Base-by-base conservation (phyloP, 1,284 basidiomycete genomes). In the Irpex rosettiformis region DNA sequence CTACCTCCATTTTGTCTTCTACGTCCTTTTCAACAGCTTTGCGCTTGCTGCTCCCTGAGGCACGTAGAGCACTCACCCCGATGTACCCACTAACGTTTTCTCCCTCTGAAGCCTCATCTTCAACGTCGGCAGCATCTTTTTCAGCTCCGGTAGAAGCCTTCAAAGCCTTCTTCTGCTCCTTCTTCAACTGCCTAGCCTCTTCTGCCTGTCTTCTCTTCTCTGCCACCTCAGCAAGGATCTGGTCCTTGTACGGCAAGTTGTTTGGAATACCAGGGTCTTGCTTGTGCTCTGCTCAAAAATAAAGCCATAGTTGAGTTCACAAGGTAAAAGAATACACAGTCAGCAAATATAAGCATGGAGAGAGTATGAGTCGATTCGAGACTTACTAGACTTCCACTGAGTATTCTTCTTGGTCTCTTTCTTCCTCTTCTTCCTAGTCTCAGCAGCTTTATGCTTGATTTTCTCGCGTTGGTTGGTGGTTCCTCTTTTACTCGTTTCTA, bases 261-360 rank as follows among this genome's bases (percentile, higher is more conserved):
- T 92, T 97, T n/a, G 96, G 96, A 61, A 99, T 96, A 52, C 97
- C 97, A 25, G 91, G 93, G 71, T 99, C 96, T 72, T 88, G 93
- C 74, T 79, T 85, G 72, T 82, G 86, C 79, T 91, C 82, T 82
- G 54, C 43, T 7, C 33, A 37, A 16, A 6, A 37, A 6, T 7
- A 7, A 37, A 37, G 16, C 33, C 33, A 16, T 37, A 37, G 33
- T 37, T 47, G 21, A 29, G 37, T 58, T 22, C 30, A 49, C 2
- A 57, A 25, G 7, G 52, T n/a, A 40, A 48, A 27, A 66, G 57
- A 49, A 18, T 27, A 27, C 7, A 60, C 37, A n/a, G n/a, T n/a
- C n/a, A n/a, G n/a, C n/a, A n/a, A n/a, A n/a, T n/a, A n/a, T n/a
- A n/a, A n/a, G n/a, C n/a, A n/a, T n/a, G n/a, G n/a, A n/a, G n/a